Conservation (phyloP, 148 eudicot genomes). For the Euryodendron excelsum region DNA sequence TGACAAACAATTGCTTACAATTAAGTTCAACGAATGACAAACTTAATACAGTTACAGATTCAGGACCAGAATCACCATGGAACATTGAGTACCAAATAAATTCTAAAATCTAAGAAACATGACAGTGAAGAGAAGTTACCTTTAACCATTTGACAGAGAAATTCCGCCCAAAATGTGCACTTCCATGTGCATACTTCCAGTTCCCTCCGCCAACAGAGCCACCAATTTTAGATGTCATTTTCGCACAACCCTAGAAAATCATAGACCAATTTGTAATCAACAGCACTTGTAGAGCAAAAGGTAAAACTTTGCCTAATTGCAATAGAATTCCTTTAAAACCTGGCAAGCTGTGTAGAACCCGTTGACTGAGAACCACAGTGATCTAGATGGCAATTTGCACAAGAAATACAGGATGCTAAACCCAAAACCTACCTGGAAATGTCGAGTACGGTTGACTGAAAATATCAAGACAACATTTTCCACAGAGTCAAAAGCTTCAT, state of each 20-base stretch:
- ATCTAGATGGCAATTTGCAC: neutral
- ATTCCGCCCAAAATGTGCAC: slow-evolving; percentile 96
- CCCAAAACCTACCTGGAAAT: slow-evolving; percentile 74
- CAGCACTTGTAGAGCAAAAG: slow-evolving; percentile 4
- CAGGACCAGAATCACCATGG: slow-evolving; percentile 4
- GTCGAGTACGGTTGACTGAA: slow-evolving; percentile 92
- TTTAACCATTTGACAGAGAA: slow-evolving; percentile 94
- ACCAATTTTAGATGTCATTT: slow-evolving; percentile 92
- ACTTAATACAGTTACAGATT: neutral
- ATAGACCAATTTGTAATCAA: slow-evolving; percentile 16
- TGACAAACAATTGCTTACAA: no score
- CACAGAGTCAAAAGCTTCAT: slow-evolving; percentile 96
- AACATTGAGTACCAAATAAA: neutral
- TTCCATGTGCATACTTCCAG: slow-evolving; percentile 98
- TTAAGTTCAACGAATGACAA: slow-evolving; percentile 4
- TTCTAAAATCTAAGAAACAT: neutral
- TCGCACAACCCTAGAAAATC: slow-evolving; percentile 82
- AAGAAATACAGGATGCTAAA: slow-evolving; percentile 7
- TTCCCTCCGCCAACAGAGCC: slow-evolving; percentile 92
- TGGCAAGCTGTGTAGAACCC: neutral
- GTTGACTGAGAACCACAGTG: neutral
- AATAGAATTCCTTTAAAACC: neutral
- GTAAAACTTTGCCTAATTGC: neutral
- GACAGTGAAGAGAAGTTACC: slow-evolving; percentile 33
- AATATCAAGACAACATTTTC: slow-evolving; percentile 92